A percentile compares a stretch with the other conserved stretches of the same genome.
phyloP scores from a whole-genome alignment of 345 rosid genomes.

The Hibiscus syriacus region DNA sequence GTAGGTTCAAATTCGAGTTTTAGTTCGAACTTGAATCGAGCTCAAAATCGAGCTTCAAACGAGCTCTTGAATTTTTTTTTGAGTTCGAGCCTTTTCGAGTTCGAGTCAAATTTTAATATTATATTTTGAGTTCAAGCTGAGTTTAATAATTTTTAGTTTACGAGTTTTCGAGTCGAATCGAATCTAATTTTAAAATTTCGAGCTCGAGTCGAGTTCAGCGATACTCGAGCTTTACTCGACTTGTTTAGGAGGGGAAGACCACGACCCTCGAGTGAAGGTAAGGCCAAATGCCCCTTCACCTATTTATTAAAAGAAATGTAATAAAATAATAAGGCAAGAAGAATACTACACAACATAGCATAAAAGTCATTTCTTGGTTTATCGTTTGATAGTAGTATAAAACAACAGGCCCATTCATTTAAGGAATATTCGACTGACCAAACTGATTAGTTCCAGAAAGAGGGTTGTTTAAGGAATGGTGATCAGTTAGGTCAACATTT shows the following conservation, averaged over 20 bases:
- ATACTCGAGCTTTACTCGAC: too few species aligned
- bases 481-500: not conserved
- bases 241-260: not conserved
- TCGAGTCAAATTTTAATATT: too few species aligned
- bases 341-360: not conserved
- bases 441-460: not conserved
- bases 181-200: too few species aligned
- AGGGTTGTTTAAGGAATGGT: not conserved
- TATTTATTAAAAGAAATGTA: not conserved
- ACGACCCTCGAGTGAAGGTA: slow-evolving; percentile 17
- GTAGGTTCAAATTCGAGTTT: too few species aligned
- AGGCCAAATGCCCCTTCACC: slow-evolving; percentile 30
- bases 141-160: too few species aligned
- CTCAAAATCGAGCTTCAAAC: too few species aligned
- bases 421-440: slow-evolving; percentile 24
- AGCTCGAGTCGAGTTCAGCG: too few species aligned
- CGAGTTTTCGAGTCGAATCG: too few species aligned
- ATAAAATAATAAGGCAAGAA: not conserved
- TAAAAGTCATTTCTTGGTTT: slow-evolving; percentile 17
- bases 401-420: not conserved
- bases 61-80: too few species aligned
- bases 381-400: not conserved
- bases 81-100: too few species aligned
- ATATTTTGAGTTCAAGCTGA: too few species aligned
- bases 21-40: too few species aligned